Base-by-base conservation (phyloP, 306 rosid genomes). In the Abrus precatorius region DNA sequence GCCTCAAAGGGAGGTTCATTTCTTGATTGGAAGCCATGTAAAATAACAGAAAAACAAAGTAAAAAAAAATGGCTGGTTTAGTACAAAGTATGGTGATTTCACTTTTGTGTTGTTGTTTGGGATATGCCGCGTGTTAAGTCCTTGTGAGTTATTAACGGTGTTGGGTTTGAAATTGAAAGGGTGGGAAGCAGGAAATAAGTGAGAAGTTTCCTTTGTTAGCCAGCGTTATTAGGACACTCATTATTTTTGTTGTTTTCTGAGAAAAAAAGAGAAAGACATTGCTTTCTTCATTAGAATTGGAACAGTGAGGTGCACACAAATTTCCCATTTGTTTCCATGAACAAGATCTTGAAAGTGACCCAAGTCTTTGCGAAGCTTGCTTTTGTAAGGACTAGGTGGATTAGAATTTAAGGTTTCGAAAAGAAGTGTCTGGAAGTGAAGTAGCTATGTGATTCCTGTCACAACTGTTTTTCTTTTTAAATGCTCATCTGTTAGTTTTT, bases 11-110 rank as follows among this genome's bases (percentile, higher is more conserved):
- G 32, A 84, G 67, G 1, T 53, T 74, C 11, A 28, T 48, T 33
- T 79, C 74, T 60, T 84, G 64, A 13, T 33, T 27, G 40, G 82
- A 33, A 75, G 69, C 87, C 87, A 82, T 82, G 14, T 27, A 44
- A 13, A 56, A 69, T 29, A 0, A 40, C 32, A 30, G 34, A 62
- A 6, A 50, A 71, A 32, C 7, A 3, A 45, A 59, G 9, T 5
- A 27, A 55, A 9, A 8, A 8, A 30, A 57, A 29, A 44, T 0
- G 3, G 29, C 10, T 52, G 8, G n/a, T 62, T 80, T 28, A 72
- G 53, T 55, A 55, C 29, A 36, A 55, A 66, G 20, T 44, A 12
- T 7, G 34, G 4, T 74, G 80, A 62, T 55, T 7, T 45, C 20
- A 54, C 30, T 54, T 6, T 29, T 41, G 32, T 5, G 47, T 79